phyloP scores from a whole-genome alignment of 768 basidiomycete genomes.

The Phylloporus scabripes region DNA sequence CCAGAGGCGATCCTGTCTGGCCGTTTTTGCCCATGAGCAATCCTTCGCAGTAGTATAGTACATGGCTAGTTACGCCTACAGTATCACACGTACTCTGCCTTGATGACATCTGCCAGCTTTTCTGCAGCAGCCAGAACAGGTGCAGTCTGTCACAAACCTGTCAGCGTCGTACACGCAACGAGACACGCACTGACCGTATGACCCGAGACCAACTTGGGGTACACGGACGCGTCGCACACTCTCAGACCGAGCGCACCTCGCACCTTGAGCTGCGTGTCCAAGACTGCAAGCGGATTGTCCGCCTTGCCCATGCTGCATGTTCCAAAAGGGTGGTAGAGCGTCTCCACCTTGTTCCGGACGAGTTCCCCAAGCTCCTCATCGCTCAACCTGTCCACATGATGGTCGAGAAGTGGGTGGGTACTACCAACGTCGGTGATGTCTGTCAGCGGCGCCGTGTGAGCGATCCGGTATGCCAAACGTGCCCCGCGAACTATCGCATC shows the following conservation, averaged over 20 bases:
- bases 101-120: constrained; percentile 32
- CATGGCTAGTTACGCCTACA: not conserved
- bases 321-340: constrained; percentile 41
- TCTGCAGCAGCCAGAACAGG: constrained; percentile 31
- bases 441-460: constrained; percentile 35
- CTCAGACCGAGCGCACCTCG: constrained; percentile 39
- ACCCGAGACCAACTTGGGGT: constrained; percentile 39
- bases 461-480: constrained; percentile 34
- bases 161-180: not conserved
- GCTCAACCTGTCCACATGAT: constrained; percentile 29
- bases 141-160: constrained; percentile 17
- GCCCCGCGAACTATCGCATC: constrained; percentile 38
- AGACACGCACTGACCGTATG: constrained; percentile 38
- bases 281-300: constrained; percentile 37
- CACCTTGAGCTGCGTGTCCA: constrained; percentile 40
- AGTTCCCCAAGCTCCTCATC: constrained; percentile 34
- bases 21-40: constrained; percentile 23
- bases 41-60: not conserved
- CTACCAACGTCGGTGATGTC: constrained; percentile 31
- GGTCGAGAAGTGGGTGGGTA: constrained; percentile 32
- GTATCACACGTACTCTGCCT: constrained; percentile 17
- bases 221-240: constrained; percentile 43
- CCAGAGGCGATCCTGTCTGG: constrained; percentile 21
- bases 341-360: constrained; percentile 33
- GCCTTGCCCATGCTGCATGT: constrained; percentile 34